A percentile compares a stretch with the other conserved stretches of the same genome.
Evolutionary conservation across 106 monocot genomes (phyloP).

Genomic region (Dioscorea zingiberensis): DNA sequence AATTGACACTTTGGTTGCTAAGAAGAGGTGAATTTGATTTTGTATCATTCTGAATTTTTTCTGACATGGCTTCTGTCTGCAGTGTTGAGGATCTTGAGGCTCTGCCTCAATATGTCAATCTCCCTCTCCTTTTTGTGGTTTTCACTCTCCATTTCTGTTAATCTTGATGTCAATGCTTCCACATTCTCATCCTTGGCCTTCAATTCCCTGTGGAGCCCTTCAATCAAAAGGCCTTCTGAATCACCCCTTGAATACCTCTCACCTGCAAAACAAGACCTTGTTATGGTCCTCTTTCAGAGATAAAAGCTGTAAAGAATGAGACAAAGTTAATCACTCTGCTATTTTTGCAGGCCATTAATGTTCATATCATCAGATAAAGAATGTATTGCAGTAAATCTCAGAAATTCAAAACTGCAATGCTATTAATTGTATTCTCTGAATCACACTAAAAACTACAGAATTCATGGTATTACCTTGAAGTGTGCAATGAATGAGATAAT

Average conservation of each 20-base stretch:
- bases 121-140: conserved; percentile 46
- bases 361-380: too few relatives aligned
- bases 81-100: conserved; percentile 61
- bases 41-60: background rate
- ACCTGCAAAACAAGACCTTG: conserved; percentile 14
- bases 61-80: conserved; percentile 13
- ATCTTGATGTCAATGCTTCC: conserved; percentile 19
- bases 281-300: too few relatives aligned
- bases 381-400: too few relatives aligned
- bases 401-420: too few relatives aligned
- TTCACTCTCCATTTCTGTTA: conserved; percentile 42
- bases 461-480: background rate
- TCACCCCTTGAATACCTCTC: conserved; percentile 20
- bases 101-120: conserved; percentile 75
- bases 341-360: too few relatives aligned
- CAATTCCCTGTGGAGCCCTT: conserved; percentile 38
- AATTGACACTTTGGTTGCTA: too few relatives aligned
- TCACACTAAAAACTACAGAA: too few relatives aligned
- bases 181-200: conserved; percentile 45
- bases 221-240: conserved; percentile 19
- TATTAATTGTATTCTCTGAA: too few relatives aligned
- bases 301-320: too few relatives aligned
- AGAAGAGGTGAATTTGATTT: too few relatives aligned
- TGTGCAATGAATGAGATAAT: conserved; percentile 48
- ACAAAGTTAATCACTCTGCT: too few relatives aligned